These are phyloP conservation scores for Sugiyamaella neomexicana DNA, from an alignment of 1,139 yeast species.

Conservation along the genomic window DNA sequence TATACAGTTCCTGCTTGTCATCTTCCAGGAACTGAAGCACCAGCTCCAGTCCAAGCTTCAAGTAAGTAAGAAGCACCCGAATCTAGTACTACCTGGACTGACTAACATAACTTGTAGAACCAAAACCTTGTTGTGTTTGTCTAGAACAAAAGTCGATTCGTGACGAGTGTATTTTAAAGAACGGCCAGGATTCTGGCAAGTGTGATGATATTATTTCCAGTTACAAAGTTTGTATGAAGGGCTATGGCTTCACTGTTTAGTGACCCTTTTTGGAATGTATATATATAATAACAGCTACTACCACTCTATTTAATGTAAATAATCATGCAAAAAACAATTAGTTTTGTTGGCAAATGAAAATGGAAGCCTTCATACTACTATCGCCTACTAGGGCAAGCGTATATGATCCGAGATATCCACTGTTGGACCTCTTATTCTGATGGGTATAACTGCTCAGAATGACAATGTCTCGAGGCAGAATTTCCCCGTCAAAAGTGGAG, in stretches of 20 bases:
- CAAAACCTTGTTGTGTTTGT: constrained; percentile 97
- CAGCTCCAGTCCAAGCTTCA: constrained; percentile 11
- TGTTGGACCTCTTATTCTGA: neutral
- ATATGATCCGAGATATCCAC: constrained; percentile 5
- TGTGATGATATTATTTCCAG: constrained; percentile 69
- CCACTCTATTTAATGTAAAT: neutral
- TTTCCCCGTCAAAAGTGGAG: constrained; percentile 2
- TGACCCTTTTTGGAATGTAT: constrained; percentile 17
- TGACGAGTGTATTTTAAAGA: constrained; percentile 80
- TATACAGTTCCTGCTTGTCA: constrained; percentile 14
- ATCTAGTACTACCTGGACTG: neutral
- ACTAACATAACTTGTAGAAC: constrained; percentile 42
- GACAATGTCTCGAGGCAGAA: constrained; percentile 13
- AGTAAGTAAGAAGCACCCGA: constrained; percentile 6
- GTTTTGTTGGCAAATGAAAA: constrained; percentile 15
- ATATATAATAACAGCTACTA: neutral
- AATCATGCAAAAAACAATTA: neutral
- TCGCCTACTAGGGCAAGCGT: constrained; percentile 8
- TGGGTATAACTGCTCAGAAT: constrained; percentile 8
- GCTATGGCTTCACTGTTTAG: constrained; percentile 70
- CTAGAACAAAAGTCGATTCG: constrained; percentile 77
- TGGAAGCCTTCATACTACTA: constrained; percentile 8
- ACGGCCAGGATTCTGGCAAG: constrained; percentile 82
- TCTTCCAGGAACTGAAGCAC: constrained; percentile 2
- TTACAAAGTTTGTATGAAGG: constrained; percentile 88